A percentile compares a stretch with the other conserved stretches of the same genome.
Evolutionary conservation across 2,329 filamentous ascomycete genomes (phyloP).

Genomic region (Ophiognomonia clavigignenti-juglandacearum): DNA sequence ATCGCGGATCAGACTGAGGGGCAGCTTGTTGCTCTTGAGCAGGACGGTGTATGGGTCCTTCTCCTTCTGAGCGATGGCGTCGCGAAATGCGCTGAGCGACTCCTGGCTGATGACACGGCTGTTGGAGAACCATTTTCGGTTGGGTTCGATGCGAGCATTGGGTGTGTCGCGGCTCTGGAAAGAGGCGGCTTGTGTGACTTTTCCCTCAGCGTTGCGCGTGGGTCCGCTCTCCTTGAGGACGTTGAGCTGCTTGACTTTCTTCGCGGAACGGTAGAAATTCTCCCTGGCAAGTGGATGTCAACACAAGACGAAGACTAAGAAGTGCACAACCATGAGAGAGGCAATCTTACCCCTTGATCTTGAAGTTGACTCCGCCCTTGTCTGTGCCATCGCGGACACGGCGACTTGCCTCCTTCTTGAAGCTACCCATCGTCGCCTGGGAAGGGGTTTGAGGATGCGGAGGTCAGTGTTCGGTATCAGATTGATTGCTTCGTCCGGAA

Average conservation of each 20-base stretch:
- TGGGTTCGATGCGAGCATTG: conserved; percentile 15
- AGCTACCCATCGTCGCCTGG: conserved; percentile 65
- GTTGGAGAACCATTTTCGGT: conserved; percentile 95
- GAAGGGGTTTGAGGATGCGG: no score
- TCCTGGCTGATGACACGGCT: conserved; percentile 88
- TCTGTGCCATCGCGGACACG: conserved; percentile 81
- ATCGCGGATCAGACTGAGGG: conserved; percentile 89
- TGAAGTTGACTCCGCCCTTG: conserved; percentile 68
- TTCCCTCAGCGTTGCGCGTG: conserved; percentile 74
- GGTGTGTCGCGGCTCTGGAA: conserved; percentile 39
- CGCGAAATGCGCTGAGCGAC: conserved; percentile 71
- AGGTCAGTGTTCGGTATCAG: no score
- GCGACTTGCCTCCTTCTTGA: conserved; percentile 85
- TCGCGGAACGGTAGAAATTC: conserved; percentile 51
- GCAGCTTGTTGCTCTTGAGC: conserved; percentile 95
- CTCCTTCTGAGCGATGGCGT: conserved; percentile 86
- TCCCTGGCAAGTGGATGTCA: conserved; percentile 5
- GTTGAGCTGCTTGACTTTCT: conserved; percentile 83
- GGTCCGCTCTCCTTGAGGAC: conserved; percentile 87
- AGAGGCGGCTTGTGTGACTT: conserved; percentile 77
- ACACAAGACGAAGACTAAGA: background rate
- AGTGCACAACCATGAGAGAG: background rate
- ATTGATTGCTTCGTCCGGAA: background rate
- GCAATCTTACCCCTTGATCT: conserved; percentile 63
- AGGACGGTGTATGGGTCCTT: conserved; percentile 90